Evolutionary conservation across 371 early-diverging fungal genomes (phyloP).

Genomic region (Sporodiniella umbellata): DNA sequence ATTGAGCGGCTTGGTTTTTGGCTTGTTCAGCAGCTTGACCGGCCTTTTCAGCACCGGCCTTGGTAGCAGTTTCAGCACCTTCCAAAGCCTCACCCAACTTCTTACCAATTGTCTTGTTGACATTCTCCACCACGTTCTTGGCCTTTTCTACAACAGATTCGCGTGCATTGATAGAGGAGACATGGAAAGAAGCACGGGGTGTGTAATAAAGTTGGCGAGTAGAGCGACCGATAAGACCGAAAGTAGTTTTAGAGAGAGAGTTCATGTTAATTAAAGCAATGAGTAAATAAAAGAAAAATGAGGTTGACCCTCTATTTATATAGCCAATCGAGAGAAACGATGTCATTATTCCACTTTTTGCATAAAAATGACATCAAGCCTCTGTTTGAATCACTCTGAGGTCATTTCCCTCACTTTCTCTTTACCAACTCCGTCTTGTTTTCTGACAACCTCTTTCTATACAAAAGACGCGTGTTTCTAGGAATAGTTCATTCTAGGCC

Average conservation of each 20-base stretch:
- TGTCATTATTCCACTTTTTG: not conserved
- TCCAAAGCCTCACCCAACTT: slow-evolving; percentile 11
- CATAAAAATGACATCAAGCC: not conserved
- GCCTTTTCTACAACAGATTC: slow-evolving; percentile 24
- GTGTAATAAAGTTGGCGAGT: slow-evolving; percentile 2
- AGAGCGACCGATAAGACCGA: slow-evolving; percentile 10
- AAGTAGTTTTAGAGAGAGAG: slow-evolving; percentile 8
- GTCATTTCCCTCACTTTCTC: no score
- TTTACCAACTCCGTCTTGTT: no score
- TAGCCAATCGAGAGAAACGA: not conserved
- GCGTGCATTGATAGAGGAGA: slow-evolving; percentile 6
- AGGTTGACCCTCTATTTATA: not conserved
- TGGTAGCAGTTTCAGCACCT: slow-evolving; percentile 4
- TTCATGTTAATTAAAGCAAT: not conserved
- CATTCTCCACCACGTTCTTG: slow-evolving; percentile 22
- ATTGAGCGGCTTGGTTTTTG: not conserved
- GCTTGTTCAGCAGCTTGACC: slow-evolving; percentile 10
- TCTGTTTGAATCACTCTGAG: not conserved
- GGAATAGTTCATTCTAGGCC: no score
- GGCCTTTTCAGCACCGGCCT: slow-evolving; percentile 1
- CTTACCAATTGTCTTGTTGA: slow-evolving; percentile 18
- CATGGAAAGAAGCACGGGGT: slow-evolving; percentile 16
- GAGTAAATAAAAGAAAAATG: not conserved
- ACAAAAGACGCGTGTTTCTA: no score
- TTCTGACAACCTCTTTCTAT: no score